Base-by-base conservation (phyloP, 805 yeast genomes). In the Starmerella kuoi region DNA sequence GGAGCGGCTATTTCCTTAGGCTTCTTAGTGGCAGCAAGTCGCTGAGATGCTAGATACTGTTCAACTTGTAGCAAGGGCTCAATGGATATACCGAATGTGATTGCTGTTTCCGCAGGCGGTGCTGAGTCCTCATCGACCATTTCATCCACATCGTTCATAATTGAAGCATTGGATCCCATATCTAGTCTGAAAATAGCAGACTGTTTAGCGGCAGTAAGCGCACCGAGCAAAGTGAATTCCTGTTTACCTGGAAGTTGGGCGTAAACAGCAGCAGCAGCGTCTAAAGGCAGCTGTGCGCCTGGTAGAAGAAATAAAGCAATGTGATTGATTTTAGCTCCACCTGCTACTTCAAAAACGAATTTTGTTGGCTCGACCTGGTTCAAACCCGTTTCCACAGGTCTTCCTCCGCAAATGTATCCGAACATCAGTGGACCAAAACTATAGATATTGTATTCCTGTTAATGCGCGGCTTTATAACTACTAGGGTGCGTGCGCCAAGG, bases 131-230 rank as follows among this genome's bases (percentile, higher is more conserved):
- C 69, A 35, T 70, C 77, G 66, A 73, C 69, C 51, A 73, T 67
- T 47, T 74, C 82, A 36, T 76, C 80, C 5, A 70, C 55, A 19
- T 72, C 72, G 45, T 61, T 64, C 3, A 40, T 47, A 18, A 37
- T 38, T 14, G 41, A 42, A 22, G 48, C 49, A 24, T 54, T 46
- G 12, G 55, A 50, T 6, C 58, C 50, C 48, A 67, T 68, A 56
- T 77, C 83, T 45, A 88, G 72, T 55, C 79, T 80, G 66, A 82
- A 91, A 2, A 91, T 91, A 0, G 96, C 95, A 45, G 94, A 82
- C 28, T 93, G 97, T 58, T 88, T 91, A 28, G 61, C 63, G 15
- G 49, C 50, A 9, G 67, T 58, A 14, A 66, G 53, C 63, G 55
- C 63, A 32, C 59, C 70, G 20, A 52, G 58, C 24, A 60, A 47